Evolutionary conservation across 2,329 filamentous ascomycete genomes (phyloP).

Genomic region (Calonectria pteridis): DNA sequence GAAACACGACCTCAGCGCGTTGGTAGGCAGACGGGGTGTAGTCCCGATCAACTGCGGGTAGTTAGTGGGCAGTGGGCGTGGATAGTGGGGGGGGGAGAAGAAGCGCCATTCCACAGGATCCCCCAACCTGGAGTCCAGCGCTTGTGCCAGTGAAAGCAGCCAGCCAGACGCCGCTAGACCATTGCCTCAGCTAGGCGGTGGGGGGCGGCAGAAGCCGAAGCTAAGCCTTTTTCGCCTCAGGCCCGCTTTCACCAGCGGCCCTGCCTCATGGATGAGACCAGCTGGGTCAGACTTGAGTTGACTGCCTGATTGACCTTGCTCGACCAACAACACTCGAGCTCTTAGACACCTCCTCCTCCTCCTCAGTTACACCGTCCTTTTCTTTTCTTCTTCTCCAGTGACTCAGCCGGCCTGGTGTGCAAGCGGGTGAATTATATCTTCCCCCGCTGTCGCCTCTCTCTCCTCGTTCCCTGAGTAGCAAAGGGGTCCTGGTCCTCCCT

Average conservation of each 20-base stretch:
- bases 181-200: slow-evolving; percentile 39
- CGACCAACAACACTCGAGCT: slow-evolving; percentile 26
- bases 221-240: slow-evolving; percentile 35
- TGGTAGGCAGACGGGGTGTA: neutral
- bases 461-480: neutral
- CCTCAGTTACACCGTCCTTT: slow-evolving; percentile 24
- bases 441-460: slow-evolving; percentile 13
- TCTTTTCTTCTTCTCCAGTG: slow-evolving; percentile 29
- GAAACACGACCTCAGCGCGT: slow-evolving; percentile 4
- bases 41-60: slow-evolving; percentile 4
- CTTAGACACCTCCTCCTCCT: slow-evolving; percentile 21
- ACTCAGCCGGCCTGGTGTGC: slow-evolving; percentile 36
- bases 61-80: neutral
- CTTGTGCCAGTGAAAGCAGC: neutral
- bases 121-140: neutral
- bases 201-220: slow-evolving; percentile 34
- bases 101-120: neutral
- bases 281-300: slow-evolving; percentile 49
- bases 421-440: slow-evolving; percentile 23
- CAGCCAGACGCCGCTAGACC: neutral
- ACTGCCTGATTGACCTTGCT: slow-evolving; percentile 45
- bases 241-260: slow-evolving; percentile 37
- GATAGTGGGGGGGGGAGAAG: neutral
- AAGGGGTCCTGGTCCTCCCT: slow-evolving; percentile 12
- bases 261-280: slow-evolving; percentile 44